Conservation (phyloP, 2,329 filamentous ascomycete species). For the Scedosporium dehoogii region DNA sequence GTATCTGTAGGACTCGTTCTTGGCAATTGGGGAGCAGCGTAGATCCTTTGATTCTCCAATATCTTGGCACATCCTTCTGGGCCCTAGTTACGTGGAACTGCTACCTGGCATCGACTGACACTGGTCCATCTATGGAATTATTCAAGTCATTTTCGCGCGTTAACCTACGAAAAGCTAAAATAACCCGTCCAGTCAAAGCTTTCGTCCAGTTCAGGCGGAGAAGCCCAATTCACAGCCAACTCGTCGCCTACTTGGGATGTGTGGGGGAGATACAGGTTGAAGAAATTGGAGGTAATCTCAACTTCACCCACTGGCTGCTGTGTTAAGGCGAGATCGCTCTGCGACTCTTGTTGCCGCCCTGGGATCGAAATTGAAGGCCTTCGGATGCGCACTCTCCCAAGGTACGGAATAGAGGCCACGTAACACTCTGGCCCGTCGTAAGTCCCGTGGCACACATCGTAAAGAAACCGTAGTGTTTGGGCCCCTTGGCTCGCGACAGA, state of each 20-base stretch:
- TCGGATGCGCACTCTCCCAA: conserved; percentile 22
- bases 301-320: background rate
- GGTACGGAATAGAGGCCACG: conserved; percentile 33
- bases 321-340: background rate
- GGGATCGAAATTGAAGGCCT: background rate
- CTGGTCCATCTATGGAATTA: too few relatives aligned
- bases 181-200: background rate
- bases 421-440: conserved; percentile 17
- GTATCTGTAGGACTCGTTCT: too few relatives aligned
- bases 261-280: background rate
- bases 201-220: background rate
- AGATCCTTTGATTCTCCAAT: too few relatives aligned
- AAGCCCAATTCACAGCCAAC: background rate
- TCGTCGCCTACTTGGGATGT: background rate
- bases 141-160: background rate
- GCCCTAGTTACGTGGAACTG: too few relatives aligned
- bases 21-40: too few relatives aligned
- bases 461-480: conserved; percentile 27
- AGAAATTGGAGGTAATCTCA: background rate
- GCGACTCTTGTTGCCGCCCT: background rate
- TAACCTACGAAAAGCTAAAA: background rate
- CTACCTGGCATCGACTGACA: background rate
- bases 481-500: conserved; percentile 31
- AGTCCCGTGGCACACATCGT: conserved; percentile 14
- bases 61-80: too few relatives aligned